Base-by-base conservation (phyloP, 352 stramenopile genomes). In the Blastocystis sp. region DNA sequence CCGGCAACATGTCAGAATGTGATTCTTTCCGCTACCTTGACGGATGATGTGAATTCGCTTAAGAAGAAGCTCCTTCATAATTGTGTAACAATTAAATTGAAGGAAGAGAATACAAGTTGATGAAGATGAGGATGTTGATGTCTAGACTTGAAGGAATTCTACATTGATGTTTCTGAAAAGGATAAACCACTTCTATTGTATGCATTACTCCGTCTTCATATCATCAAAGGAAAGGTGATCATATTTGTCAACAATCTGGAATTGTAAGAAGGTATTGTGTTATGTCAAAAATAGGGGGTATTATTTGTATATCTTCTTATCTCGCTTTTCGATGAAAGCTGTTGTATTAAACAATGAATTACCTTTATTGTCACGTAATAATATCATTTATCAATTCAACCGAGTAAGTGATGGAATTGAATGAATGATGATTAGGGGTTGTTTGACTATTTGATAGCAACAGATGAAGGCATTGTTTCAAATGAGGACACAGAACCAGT, bases 371-470 rank as follows among this genome's bases (percentile, higher is more conserved):
- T 98, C 94, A 81, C 92, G 97, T 32, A 91, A 97, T 80, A 96
- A 98, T 91, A 98, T 98, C 88, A 93, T 98, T 49, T 90, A 96
- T 46, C 92, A 96, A 90, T 97, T 93, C 89, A 95, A 96, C 90
- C 19, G 57, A 19, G 71, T 83, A 27, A 39, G 35, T 69, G 24
- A 91, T 92, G n/a, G 87, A 77, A 32, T 29, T n/a, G 65, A 21
- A 21, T 6, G n/a, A 3, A 21, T 83, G 29, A 83, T 27, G 52
- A 24, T 6, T 88, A 93, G 58, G 97, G 96, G 1, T 93, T 98
- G 39, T 98, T 98, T 89, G 96, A 99, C 88, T 98, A 97, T 90
- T 90, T 99, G 14, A 98, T 99, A 88, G 96, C 96, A 6, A 98
- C 96, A 9, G 96, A 99, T 88, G 94, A 97, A 88, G 96, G 93